These are phyloP conservation scores for Phalaenopsis aphrodite DNA, from an alignment of 106 monocot species.

Conservation along the genomic window DNA sequence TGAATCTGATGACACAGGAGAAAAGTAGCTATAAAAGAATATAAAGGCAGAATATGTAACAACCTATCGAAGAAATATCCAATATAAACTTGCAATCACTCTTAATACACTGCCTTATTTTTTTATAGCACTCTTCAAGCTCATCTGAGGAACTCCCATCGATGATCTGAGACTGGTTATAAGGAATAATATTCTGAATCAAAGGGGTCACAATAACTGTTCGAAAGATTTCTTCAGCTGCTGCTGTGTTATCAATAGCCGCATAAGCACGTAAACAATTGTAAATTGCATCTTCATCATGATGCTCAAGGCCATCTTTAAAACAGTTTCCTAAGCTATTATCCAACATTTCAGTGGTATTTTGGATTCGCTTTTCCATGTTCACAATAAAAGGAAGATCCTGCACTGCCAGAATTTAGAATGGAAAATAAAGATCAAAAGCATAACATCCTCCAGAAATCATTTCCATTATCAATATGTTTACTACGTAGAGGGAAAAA, in stretches of 20 bases:
- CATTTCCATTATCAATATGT: background rate
- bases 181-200: conserved; percentile 65
- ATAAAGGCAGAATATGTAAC: background rate
- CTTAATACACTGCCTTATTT: conserved; percentile 54
- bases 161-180: conserved; percentile 27
- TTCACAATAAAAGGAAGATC: conserved; percentile 90
- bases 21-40: background rate
- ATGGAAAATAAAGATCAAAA: conserved; percentile 14
- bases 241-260: conserved; percentile 79
- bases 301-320: conserved; percentile 60
- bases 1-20: conserved; percentile 8
- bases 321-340: conserved; percentile 74
- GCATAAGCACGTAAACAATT: conserved; percentile 98
- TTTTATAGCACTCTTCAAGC: conserved; percentile 68
- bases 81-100: conserved; percentile 88
- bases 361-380: conserved; percentile 92
- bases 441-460: background rate
- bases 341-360: conserved; percentile 52
- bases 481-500: background rate
- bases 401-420: conserved; percentile 71
- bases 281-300: conserved; percentile 67
- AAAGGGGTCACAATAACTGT: conserved; percentile 68
- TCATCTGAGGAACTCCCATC: conserved; percentile 38
- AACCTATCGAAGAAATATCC: conserved; percentile 91
- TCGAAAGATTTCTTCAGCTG: conserved; percentile 90